Evolutionary conservation across 108 stramenopile species (phyloP).

Genomic region (Conticribra guillardii): DNA sequence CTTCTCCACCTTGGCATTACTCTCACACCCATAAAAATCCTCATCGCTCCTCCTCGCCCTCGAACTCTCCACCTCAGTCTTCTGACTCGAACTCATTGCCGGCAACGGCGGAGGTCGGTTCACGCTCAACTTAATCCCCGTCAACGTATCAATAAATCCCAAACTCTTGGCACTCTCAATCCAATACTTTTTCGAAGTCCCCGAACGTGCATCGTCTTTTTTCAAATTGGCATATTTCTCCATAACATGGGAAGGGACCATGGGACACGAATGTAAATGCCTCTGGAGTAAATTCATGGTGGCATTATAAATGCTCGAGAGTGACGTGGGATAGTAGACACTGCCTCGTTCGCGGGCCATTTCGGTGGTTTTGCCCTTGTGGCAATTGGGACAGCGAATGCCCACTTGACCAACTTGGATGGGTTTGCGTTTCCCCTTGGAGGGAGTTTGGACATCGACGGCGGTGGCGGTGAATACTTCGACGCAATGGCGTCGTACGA

Average conservation of each 20-base stretch:
- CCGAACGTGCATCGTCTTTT: slow-evolving; percentile 77
- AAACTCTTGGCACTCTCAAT: slow-evolving; percentile 69
- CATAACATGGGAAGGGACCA: slow-evolving; percentile 66
- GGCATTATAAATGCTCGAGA: slow-evolving; percentile 42
- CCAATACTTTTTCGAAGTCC: slow-evolving; percentile 86
- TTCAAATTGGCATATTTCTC: slow-evolving; percentile 68
- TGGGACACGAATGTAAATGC: slow-evolving; percentile 72
- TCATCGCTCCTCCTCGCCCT: neutral
- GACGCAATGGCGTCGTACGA: slow-evolving; percentile 76
- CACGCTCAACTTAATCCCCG: slow-evolving; percentile 66
- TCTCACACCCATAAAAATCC: neutral
- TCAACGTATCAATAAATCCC: slow-evolving; percentile 79
- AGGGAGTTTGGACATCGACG: slow-evolving; percentile 67
- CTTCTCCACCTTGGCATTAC: neutral
- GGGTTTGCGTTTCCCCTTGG: slow-evolving; percentile 82
- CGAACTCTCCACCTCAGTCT: neutral
- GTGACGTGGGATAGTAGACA: slow-evolving; percentile 71
- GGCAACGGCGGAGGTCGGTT: slow-evolving; percentile 35
- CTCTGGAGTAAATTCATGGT: slow-evolving; percentile 60
- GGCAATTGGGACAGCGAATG: slow-evolving; percentile 84
- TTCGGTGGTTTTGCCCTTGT: slow-evolving; percentile 19
- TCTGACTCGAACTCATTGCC: neutral
- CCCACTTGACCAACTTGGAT: slow-evolving; percentile 84
- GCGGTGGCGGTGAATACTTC: slow-evolving; percentile 76
- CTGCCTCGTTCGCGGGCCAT: slow-evolving; percentile 63